phyloP scores from a whole-genome alignment of 2,329 filamentous ascomycete species.

The Colletotrichum incanum region DNA sequence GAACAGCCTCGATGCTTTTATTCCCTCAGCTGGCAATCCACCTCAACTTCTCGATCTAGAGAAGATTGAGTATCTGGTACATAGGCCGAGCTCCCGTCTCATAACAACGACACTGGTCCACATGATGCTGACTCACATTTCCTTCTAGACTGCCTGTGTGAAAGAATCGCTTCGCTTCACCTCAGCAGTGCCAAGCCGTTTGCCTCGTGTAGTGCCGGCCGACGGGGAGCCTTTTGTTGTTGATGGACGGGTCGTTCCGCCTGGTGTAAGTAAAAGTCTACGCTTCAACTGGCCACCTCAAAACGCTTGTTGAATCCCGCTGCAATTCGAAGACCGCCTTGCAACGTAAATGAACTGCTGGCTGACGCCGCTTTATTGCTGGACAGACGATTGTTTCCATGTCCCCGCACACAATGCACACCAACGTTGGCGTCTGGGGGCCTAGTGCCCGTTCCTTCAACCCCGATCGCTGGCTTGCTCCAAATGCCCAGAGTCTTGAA shows the following conservation, averaged over 20 bases:
- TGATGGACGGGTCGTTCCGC: constrained; percentile 12
- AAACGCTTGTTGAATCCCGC: too few species aligned
- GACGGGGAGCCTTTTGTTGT: constrained; percentile 5
- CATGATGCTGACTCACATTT: not conserved
- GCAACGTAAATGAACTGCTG: too few species aligned
- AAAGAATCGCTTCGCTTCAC: constrained; percentile 22
- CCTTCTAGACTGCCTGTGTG: constrained; percentile 6
- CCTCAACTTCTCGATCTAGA: constrained; percentile 5
- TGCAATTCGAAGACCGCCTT: too few species aligned
- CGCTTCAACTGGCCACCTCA: too few species aligned
- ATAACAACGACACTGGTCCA: not conserved
- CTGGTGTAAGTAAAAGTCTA: constrained; percentile 3
- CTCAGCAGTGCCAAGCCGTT: not conserved
- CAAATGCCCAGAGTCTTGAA: not conserved
- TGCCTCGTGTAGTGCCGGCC: constrained; percentile 4
- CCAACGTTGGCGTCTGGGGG: constrained; percentile 3
- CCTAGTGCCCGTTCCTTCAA: constrained; percentile 13
- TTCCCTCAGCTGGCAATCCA: not conserved
- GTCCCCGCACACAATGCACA: constrained; percentile 17
- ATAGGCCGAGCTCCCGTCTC: not conserved
- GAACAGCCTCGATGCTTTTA: not conserved
- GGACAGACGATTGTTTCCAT: constrained; percentile 13
- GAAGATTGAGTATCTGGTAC: constrained; percentile 15
- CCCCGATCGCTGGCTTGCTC: constrained; percentile 7
- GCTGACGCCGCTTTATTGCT: not conserved